A percentile compares a stretch with the other conserved stretches of the same genome.
Evolutionary conservation across 2,329 filamentous ascomycete species (phyloP).

Genomic region (Fusarium staphyleae): DNA sequence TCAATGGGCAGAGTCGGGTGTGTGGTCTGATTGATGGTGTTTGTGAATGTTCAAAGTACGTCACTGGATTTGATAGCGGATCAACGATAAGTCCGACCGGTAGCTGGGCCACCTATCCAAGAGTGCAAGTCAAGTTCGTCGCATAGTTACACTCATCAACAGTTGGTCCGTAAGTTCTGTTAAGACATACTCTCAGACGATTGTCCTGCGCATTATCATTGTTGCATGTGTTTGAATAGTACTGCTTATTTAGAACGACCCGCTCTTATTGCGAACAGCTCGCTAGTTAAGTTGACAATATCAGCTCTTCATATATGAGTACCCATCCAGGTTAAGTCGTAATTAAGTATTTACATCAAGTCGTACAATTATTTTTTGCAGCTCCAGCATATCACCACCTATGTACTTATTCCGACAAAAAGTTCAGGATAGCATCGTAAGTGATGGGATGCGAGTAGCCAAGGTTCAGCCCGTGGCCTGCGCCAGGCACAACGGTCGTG

Average conservation of each 20-base stretch:
- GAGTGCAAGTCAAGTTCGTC: no score
- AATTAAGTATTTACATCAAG: neutral
- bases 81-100: neutral
- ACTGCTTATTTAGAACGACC: no score
- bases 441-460: constrained; percentile 46
- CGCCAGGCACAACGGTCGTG: constrained; percentile 59
- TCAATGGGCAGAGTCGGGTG: constrained; percentile 19
- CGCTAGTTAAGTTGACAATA: neutral
- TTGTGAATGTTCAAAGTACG: neutral
- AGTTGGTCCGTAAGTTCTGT: no score
- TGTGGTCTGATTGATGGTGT: no score
- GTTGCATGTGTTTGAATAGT: no score
- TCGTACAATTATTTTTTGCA: neutral
- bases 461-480: constrained; percentile 61
- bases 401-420: constrained; percentile 38
- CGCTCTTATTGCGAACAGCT: neutral
- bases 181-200: no score
- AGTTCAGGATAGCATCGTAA: constrained; percentile 49
- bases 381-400: neutral
- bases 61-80: neutral
- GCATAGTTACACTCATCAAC: no score
- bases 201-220: neutral
- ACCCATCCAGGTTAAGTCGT: neutral
- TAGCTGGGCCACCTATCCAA: neutral
- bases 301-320: neutral